Evolutionary conservation across 2,329 filamentous ascomycete species (phyloP).

Genomic region (Venturia oleaginea): DNA sequence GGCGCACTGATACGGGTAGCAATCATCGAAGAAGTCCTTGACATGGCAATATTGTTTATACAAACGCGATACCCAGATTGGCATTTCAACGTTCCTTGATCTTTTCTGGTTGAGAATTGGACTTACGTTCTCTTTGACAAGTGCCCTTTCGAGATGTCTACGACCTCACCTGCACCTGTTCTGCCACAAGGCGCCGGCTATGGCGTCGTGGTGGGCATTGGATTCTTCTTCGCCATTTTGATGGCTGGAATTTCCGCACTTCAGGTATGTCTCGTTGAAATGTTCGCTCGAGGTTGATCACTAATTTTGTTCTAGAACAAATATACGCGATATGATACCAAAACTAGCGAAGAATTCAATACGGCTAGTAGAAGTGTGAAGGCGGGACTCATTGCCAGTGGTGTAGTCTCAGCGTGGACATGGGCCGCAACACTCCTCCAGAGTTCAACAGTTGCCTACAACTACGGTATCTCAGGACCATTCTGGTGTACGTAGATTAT

Average conservation of each 20-base stretch:
- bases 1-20: background rate
- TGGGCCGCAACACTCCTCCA: slow-evolving; percentile 27
- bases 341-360: slow-evolving; percentile 35
- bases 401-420: slow-evolving; percentile 13
- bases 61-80: background rate
- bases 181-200: slow-evolving; percentile 29
- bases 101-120: background rate
- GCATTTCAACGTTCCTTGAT: background rate
- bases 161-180: slow-evolving; percentile 1
- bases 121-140: background rate
- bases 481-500: too few species aligned
- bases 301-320: slow-evolving; percentile 31
- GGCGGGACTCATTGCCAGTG: slow-evolving; percentile 23
- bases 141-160: background rate
- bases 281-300: slow-evolving; percentile 33
- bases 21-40: background rate
- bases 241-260: slow-evolving; percentile 12
- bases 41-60: background rate
- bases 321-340: slow-evolving; percentile 3
- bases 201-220: slow-evolving; percentile 34
- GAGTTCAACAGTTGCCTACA: slow-evolving; percentile 27
- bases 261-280: slow-evolving; percentile 8
- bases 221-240: slow-evolving; percentile 33
- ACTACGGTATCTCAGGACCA: slow-evolving; percentile 25
- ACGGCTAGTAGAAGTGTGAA: slow-evolving; percentile 37